Evolutionary conservation across 208 protist genomes (phyloP).

Genomic region (Crithidia expoeki): DNA sequence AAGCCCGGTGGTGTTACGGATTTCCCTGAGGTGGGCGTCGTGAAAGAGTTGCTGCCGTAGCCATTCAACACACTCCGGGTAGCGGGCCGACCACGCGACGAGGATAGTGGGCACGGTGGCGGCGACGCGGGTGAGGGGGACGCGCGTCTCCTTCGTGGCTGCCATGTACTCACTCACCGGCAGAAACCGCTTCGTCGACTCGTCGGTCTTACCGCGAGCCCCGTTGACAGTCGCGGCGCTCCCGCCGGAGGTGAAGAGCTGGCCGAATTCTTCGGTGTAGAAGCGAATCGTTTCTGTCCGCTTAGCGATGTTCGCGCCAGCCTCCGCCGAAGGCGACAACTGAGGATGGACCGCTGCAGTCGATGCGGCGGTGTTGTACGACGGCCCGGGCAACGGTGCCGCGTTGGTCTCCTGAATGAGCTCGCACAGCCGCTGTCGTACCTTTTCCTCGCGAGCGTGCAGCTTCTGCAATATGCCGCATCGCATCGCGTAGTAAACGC

Average conservation of each 20-base stretch:
- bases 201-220: not conserved
- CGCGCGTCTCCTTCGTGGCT: conserved; percentile 49
- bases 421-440: conserved; percentile 54
- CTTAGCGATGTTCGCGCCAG: not conserved
- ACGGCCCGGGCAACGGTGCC: conserved; percentile 21
- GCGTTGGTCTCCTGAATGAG: conserved; percentile 44
- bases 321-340: too few relatives aligned
- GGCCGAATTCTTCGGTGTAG: conserved; percentile 31
- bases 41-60: conserved; percentile 73
- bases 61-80: conserved; percentile 61
- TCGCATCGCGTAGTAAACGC: conserved; percentile 67
- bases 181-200: not conserved
- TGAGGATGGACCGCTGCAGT: not conserved
- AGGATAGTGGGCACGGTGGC: conserved; percentile 72
- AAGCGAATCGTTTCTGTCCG: conserved; percentile 25
- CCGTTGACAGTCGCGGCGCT: not conserved
- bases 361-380: conserved; percentile 15
- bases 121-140: conserved; percentile 64
- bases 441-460: conserved; percentile 53
- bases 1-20: conserved; percentile 27
- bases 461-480: conserved; percentile 74
- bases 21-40: conserved; percentile 33
- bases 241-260: conserved; percentile 12
- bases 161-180: conserved; percentile 51
- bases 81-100: conserved; percentile 74